Conservation (phyloP, 2,329 filamentous ascomycete species). For the Venturia oleaginea region DNA sequence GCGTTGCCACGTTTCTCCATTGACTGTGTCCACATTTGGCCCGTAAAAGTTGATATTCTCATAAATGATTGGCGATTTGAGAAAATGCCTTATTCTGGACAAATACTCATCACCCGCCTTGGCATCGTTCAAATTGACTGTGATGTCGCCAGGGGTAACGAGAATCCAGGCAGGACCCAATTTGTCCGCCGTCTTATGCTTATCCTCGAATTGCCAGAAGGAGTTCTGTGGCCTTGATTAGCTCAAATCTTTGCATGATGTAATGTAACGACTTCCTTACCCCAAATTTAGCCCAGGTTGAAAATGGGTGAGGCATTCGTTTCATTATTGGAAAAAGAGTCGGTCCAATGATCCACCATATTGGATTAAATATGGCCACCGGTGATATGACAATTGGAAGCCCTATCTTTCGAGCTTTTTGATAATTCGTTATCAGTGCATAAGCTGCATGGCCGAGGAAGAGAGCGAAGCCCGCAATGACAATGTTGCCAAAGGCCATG, state of each 20-base stretch:
- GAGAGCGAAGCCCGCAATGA: neutral
- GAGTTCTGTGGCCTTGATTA: neutral
- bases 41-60: slow-evolving; percentile 4
- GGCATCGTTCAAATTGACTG: neutral
- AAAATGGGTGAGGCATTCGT: neutral
- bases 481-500: neutral
- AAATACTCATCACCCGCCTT: neutral
- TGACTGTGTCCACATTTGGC: slow-evolving; percentile 9
- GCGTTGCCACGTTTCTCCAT: slow-evolving; percentile 8
- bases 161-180: slow-evolving; percentile 7
- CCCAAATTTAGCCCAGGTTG: neutral
- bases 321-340: slow-evolving; percentile 5
- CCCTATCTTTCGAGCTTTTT: slow-evolving; percentile 1
- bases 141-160: slow-evolving; percentile 1
- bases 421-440: neutral
- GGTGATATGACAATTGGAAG: slow-evolving; percentile 7
- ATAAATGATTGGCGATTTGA: neutral
- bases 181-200: neutral
- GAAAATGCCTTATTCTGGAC: neutral
- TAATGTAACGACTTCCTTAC: neutral
- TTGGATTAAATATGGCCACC: neutral
- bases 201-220: neutral
- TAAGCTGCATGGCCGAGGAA: neutral
- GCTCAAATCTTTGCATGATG: neutral
- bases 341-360: slow-evolving; percentile 2